These are phyloP conservation scores for Neurospora sp. DNA, from an alignment of 495 filamentous ascomycete species.

Conservation along the genomic window DNA sequence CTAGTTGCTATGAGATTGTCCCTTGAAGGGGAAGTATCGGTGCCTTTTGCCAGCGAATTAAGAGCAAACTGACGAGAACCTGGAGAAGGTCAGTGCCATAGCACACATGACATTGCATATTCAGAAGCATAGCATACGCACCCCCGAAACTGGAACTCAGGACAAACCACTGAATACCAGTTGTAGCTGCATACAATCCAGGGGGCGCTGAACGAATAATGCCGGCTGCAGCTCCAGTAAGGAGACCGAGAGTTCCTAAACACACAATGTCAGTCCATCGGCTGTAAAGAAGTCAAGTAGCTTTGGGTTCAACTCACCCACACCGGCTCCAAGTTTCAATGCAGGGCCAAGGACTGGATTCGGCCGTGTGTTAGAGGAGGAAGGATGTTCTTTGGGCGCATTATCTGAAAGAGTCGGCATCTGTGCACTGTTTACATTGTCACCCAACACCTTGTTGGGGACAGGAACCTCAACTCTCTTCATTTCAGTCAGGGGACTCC, in stretches of 20 bases:
- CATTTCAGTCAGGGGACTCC: not conserved
- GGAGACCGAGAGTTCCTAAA: slow-evolving; percentile 57
- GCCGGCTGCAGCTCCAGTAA: slow-evolving; percentile 58
- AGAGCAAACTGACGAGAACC: slow-evolving; percentile 26
- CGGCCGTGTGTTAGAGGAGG: not conserved
- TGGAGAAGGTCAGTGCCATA: slow-evolving; percentile 12
- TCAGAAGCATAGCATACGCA: slow-evolving; percentile 21
- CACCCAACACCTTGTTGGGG: not conserved
- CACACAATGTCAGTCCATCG: not conserved
- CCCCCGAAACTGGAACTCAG: slow-evolving; percentile 71
- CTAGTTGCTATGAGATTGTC: slow-evolving; percentile 54
- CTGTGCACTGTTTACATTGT: not conserved
- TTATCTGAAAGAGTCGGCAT: not conserved
- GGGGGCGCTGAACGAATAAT: slow-evolving; percentile 55
- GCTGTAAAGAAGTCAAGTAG: not conserved
- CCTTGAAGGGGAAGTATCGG: slow-evolving; percentile 34
- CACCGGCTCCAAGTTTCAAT: slow-evolving; percentile 18
- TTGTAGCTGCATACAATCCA: slow-evolving; percentile 58
- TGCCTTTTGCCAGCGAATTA: slow-evolving; percentile 27
- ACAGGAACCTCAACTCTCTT: not conserved
- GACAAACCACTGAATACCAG: slow-evolving; percentile 68
- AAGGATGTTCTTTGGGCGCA: not conserved
- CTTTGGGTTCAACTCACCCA: slow-evolving; percentile 11
- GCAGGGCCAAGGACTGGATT: slow-evolving; percentile 17
- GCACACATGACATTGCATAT: not conserved